These are phyloP conservation scores for Hippophae gyantsensis DNA, from an alignment of 306 rosid genomes.

Conservation along the genomic window DNA sequence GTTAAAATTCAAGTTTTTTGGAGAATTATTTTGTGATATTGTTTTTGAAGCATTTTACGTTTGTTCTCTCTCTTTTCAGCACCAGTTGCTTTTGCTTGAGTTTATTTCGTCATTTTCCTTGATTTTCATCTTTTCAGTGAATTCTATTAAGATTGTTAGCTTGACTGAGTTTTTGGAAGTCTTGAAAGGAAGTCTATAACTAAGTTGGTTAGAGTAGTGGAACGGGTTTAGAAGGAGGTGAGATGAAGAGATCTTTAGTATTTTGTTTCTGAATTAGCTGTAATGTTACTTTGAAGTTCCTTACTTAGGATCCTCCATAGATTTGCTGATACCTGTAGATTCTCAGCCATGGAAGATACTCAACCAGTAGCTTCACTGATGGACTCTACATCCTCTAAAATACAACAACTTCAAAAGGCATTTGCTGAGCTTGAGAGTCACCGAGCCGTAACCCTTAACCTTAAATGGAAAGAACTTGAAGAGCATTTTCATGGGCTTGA, in stretches of 20 bases:
- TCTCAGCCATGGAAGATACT: constrained; percentile 65
- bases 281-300: not conserved
- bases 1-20: constrained; percentile 17
- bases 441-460: constrained; percentile 72
- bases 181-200: not conserved
- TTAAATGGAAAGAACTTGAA: constrained; percentile 98
- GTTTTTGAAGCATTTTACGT: not conserved
- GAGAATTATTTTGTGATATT: not conserved
- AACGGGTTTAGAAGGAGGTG: not conserved
- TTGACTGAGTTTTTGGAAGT: not conserved
- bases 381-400: constrained; percentile 78
- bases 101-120: not conserved
- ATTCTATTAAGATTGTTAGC: constrained; percentile 5
- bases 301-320: not conserved
- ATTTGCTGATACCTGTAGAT: constrained; percentile 31
- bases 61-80: not conserved
- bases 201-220: not conserved
- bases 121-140: not conserved
- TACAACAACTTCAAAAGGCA: constrained; percentile 93
- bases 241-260: not conserved
- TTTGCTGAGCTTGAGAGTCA: constrained; percentile 98
- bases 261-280: not conserved
- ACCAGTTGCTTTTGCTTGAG: not conserved
- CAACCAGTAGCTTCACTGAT: constrained; percentile 63
- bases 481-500: constrained; percentile 95